phyloP scores from a whole-genome alignment of 2,329 filamentous ascomycete genomes.

The Monilinia laxa region DNA sequence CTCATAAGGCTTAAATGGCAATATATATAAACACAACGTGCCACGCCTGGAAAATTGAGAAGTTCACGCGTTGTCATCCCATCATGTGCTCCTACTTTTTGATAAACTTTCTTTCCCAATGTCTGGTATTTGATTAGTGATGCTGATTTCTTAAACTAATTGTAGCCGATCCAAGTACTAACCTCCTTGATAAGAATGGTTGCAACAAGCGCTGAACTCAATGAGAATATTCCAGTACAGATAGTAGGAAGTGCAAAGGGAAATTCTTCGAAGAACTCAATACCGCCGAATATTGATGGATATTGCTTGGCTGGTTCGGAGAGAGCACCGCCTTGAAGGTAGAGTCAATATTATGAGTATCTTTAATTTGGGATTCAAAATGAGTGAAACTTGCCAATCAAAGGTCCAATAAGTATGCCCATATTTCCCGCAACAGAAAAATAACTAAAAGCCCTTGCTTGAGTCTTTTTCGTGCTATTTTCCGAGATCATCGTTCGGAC shows the following conservation, averaged over 20 bases:
- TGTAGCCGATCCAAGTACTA: not conserved
- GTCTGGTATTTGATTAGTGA: conserved; percentile 43
- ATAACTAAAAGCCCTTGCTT: conserved; percentile 72
- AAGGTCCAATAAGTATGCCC: conserved; percentile 69
- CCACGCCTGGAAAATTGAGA: conserved; percentile 62
- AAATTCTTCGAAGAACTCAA: conserved; percentile 60
- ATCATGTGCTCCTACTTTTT: conserved; percentile 30
- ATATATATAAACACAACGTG: conserved; percentile 64
- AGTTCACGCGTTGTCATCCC: conserved; percentile 53
- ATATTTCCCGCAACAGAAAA: conserved; percentile 75
- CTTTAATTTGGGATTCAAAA: conserved; percentile 38
- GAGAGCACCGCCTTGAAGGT: conserved; percentile 59
- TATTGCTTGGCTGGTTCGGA: conserved; percentile 67
- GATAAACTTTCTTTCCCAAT: conserved; percentile 40
- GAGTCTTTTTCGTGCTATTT: conserved; percentile 65
- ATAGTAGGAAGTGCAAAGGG: conserved; percentile 67
- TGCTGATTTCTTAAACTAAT: too few relatives aligned
- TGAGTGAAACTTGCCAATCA: conserved; percentile 32
- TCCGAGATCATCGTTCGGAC: conserved; percentile 77
- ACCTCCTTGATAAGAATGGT: conserved; percentile 61
- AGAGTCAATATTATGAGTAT: conserved; percentile 36
- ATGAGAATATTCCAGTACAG: conserved; percentile 54
- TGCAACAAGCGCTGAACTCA: conserved; percentile 52
- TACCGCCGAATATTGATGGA: conserved; percentile 53
- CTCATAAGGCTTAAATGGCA: conserved; percentile 66